phyloP scores from a whole-genome alignment of 2,329 filamentous ascomycete genomes.

The Botryosphaeria dothidea region DNA sequence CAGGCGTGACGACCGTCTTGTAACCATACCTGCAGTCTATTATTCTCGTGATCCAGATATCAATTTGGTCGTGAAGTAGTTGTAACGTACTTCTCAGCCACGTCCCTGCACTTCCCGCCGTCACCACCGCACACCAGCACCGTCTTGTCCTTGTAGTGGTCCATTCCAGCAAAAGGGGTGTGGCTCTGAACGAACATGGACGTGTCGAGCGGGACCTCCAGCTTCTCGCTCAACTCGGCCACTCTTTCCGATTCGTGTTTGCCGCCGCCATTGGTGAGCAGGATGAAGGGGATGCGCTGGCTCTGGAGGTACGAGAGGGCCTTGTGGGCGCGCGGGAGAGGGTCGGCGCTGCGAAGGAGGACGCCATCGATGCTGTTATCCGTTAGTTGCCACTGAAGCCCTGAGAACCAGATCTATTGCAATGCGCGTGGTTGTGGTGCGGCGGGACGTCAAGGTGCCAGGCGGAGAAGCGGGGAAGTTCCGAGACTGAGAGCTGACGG shows the following conservation, averaged over 20 bases:
- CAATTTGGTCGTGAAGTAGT: background rate
- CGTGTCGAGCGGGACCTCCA: conserved; percentile 64
- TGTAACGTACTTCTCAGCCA: conserved; percentile 62
- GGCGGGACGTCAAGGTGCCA: conserved; percentile 37
- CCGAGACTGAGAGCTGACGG: conserved; percentile 27
- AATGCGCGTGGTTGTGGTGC: background rate
- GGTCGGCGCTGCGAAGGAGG: conserved; percentile 77
- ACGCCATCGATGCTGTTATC: conserved; percentile 80
- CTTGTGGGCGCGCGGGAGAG: conserved; percentile 75
- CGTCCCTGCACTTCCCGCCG: conserved; percentile 61
- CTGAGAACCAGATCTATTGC: background rate
- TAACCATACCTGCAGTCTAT: conserved; percentile 64
- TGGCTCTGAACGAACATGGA: conserved; percentile 85
- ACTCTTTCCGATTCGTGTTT: conserved; percentile 76
- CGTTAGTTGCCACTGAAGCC: conserved; percentile 29
- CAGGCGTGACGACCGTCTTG: conserved; percentile 78
- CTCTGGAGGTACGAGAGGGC: conserved; percentile 72
- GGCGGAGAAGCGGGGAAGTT: conserved; percentile 2
- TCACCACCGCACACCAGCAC: conserved; percentile 52
- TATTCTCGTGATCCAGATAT: background rate
- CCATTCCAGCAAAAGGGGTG: conserved; percentile 74
- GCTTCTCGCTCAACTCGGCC: conserved; percentile 65
- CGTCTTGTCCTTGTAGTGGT: conserved; percentile 58
- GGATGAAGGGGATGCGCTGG: conserved; percentile 83
- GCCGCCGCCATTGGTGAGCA: conserved; percentile 94